Evolutionary conservation across 2,329 filamentous ascomycete species (phyloP), one percentile per base, ranked within the genome.

Genomic region (Aspergillus fructus): DNA sequence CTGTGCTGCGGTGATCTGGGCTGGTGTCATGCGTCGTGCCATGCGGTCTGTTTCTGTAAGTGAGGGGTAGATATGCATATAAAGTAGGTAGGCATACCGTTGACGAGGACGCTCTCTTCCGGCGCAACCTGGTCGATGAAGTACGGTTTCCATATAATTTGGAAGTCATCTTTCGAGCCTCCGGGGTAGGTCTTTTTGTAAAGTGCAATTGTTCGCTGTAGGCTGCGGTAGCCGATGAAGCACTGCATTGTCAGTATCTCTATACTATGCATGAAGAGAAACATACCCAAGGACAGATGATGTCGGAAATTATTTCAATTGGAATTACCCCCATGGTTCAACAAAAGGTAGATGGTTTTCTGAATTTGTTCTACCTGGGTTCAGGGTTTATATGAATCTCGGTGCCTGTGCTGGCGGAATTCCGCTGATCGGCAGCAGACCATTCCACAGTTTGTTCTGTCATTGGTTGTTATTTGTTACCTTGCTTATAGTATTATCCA

Each of bases 121-220:
- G 60, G 61, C 1, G 60, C 47, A 2, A 60, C 57, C 39, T 59
- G 48, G 60, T 74, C 66, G 3, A 78, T 67, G 48, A 76, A 77
- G 62, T 72, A 79, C 0, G 75, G 74, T 5, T 61, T 61, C 68
- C 72, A 78, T n/a, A 49, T 67, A 33, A 78, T 68, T 9, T 56
- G 24, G 59, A 78, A 76, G 0, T 55, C 61, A 49, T 77, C 74
- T 5, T 66, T 54, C 12, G 64, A 68, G 4, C 71, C 76, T 7
- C 68, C 70, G 0, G 76, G 75, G 53, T 77, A 77, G 1, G 71
- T 75, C 52, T 74, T 76, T 21, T 71, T 67, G 62, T 75, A 77
- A 0, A 79, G 65, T 0, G 62, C 42, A 33, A 78, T 77, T 46
- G 75, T 73, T 51, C 58, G 63, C 33, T 77, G 69, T 1, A 79